Conservation (phyloP, 23 red algal species). For the Gracilariopsis chorda region DNA sequence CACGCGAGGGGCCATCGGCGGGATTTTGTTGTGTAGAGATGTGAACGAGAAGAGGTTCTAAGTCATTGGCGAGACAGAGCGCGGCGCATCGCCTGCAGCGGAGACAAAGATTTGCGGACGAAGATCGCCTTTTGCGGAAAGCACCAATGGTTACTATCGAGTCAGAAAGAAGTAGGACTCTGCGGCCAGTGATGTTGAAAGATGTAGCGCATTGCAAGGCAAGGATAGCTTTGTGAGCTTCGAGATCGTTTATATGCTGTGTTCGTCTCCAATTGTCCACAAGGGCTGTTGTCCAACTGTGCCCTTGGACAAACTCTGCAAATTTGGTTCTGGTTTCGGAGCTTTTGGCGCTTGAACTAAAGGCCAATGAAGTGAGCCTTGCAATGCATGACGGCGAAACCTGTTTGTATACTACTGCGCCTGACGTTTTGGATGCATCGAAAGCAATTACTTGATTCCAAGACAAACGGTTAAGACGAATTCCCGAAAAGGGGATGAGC, state of each 20-base stretch:
- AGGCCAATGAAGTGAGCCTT: background rate
- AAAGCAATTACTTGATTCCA: background rate
- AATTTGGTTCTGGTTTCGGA: no score
- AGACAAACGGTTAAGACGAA: background rate
- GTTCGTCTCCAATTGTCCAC: background rate
- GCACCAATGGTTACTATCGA: no score
- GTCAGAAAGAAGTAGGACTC: no score
- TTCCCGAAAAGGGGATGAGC: background rate
- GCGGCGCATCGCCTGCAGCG: background rate
- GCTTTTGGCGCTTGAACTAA: no score
- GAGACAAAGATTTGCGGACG: background rate
- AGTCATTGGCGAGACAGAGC: background rate
- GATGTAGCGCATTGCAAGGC: no score
- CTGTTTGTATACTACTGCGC: background rate
- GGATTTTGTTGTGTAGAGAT: background rate
- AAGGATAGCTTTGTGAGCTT: background rate
- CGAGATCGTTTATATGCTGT: background rate
- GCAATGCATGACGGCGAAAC: background rate
- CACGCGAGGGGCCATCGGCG: background rate
- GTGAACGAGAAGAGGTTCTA: background rate
- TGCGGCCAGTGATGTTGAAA: no score
- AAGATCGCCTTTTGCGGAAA: conserved; percentile 9
- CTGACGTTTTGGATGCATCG: background rate
- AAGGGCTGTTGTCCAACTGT: background rate
- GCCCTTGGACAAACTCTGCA: background rate